phyloP scores from a whole-genome alignment of 108 stramenopile species.

The Skeletonema marinoi region DNA sequence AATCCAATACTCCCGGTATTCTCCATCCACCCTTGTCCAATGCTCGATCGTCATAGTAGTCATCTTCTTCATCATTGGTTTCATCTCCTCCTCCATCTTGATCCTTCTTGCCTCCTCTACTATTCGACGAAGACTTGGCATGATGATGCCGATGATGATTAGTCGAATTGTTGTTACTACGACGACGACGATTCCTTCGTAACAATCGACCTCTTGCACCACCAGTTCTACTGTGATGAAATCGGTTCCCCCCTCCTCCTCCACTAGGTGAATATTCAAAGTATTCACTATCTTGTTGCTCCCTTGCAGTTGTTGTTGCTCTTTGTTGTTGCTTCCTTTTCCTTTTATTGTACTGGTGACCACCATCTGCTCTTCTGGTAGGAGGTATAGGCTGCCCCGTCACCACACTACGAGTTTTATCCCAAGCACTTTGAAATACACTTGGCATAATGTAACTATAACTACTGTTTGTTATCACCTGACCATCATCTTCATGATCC shows the following conservation, averaged over 20 bases:
- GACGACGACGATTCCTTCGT: neutral
- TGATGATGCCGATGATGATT: neutral
- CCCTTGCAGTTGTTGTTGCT: no score
- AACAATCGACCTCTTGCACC: no score
- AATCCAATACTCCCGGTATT: conserved; percentile 51
- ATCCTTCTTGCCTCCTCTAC: conserved; percentile 1
- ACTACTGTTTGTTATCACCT: no score
- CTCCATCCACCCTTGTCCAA: conserved; percentile 47
- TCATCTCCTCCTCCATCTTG: neutral
- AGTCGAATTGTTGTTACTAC: neutral
- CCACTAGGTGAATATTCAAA: no score
- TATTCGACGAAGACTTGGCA: neutral
- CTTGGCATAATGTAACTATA: no score
- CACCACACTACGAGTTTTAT: neutral
- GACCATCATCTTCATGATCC: no score
- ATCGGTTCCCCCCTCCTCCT: neutral
- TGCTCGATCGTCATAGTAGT: conserved; percentile 23
- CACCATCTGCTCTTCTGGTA: no score
- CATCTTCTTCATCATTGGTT: neutral
- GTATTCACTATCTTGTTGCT: no score
- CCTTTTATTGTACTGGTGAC: no score
- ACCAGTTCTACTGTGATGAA: neutral
- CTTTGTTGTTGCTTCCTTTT: no score
- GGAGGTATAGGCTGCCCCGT: neutral
- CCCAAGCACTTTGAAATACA: neutral